Evolutionary conservation across 2,329 filamentous ascomycete species (phyloP), one percentile per base, ranked within the genome.

Genomic region (Boeremia exigua): DNA sequence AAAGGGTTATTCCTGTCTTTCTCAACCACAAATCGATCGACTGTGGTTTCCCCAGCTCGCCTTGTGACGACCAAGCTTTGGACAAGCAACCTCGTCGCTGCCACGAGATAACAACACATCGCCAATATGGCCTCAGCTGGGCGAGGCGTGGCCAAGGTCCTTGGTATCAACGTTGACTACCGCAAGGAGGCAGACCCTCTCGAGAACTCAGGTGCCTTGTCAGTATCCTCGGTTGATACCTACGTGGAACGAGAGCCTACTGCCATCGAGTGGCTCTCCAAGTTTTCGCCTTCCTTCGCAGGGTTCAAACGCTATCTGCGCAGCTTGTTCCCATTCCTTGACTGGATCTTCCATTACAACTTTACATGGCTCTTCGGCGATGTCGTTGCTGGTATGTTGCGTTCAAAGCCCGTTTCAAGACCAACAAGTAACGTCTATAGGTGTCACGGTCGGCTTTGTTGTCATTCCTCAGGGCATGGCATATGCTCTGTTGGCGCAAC

Each of bases 391-490:
- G 94, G 90, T 89, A 73, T 72, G 84, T 71, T 38, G 14, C n/a
- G 12, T n/a, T 2, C 2, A 36, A 32, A 15, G 3, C 10, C 3
- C 10, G 30, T 27, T 6, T 10, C 4, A 9, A 27, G 27, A 28
- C 12, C 14, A 17, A 30, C 23, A 29, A 14, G 27, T 57, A 17
- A 61, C 28, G 23, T 23, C 0, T 14, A 15, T 19, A 86, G 83
- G 86, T 79, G 82, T 90, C 58, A 91, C 88, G 3, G 86, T 90
- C 47, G 89, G 89, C 36, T 97, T 58, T 46, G 89, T 92, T 29
- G 92, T 97, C 30, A 90, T 97, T 14, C 94, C 94, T 6, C 94
- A 97, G 73, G 89, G 91, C 59, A 97, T 98, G 94, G 93, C 94
- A 0, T 98, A 98, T 77, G 93, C 94, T 28, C 82, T 88, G 58